Evolutionary conservation across 352 stramenopile species (phyloP).

Genomic region (Peronospora tabacina): DNA sequence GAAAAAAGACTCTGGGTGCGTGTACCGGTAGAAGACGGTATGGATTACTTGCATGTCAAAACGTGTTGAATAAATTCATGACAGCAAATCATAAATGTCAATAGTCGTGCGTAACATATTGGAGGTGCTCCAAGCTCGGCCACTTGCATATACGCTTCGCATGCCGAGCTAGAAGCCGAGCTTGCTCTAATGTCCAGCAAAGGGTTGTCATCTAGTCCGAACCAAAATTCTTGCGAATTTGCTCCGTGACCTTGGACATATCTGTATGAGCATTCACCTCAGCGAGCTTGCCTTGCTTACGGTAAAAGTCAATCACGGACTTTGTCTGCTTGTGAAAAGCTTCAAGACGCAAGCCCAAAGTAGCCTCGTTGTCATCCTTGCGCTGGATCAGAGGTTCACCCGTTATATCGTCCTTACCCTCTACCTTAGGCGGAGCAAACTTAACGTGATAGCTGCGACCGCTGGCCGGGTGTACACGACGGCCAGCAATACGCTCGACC

Average conservation of each 20-base stretch:
- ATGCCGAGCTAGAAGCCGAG: conserved; percentile 6
- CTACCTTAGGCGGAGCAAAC: conserved; percentile 93
- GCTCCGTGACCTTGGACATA: conserved; percentile 75
- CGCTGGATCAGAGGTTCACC: conserved; percentile 94
- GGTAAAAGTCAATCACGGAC: conserved; percentile 91
- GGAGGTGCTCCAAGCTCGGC: conserved; percentile 1
- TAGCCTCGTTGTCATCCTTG: conserved; percentile 94
- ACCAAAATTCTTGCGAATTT: conserved; percentile 73
- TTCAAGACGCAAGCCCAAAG: conserved; percentile 87
- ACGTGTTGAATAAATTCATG: background rate
- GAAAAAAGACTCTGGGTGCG: background rate
- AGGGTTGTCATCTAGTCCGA: conserved; percentile 44
- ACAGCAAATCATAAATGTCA: conserved; percentile 14
- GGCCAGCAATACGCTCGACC: conserved; percentile 94
- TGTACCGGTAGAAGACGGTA: conserved; percentile 1
- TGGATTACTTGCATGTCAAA: background rate
- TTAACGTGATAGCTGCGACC: conserved; percentile 97
- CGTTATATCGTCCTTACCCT: conserved; percentile 89
- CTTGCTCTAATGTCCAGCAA: conserved; percentile 13
- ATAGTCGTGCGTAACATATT: conserved; percentile 23
- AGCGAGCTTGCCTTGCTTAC: conserved; percentile 73
- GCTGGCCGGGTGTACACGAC: conserved; percentile 92
- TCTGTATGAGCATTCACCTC: conserved; percentile 89
- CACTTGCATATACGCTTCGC: conserved; percentile 6
- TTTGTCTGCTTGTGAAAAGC: conserved; percentile 96